Percentiles rank a stretch among this genome's conserved stretches.
phyloP scores from a whole-genome alignment of 106 monocot species.

The Acanthochlamys bracteata region DNA sequence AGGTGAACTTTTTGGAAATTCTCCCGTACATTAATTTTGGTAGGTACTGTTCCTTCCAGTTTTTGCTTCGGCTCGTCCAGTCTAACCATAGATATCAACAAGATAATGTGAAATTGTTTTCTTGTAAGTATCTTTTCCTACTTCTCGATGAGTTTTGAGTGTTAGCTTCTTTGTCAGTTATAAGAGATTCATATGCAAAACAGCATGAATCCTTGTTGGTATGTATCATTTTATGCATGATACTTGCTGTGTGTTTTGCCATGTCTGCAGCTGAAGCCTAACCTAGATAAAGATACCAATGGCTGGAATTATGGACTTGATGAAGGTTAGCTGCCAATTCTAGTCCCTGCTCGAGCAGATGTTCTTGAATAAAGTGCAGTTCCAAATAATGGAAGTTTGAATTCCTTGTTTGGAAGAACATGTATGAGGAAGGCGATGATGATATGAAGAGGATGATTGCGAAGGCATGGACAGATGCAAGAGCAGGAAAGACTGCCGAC shows the following conservation, averaged over 20 bases:
- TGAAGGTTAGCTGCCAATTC: constrained; percentile 44
- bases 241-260: background rate
- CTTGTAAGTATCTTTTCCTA: too few relatives aligned
- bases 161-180: too few relatives aligned
- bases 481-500: constrained; percentile 68
- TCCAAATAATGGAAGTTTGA: background rate
- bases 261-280: constrained; percentile 61
- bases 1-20: too few relatives aligned
- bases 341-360: background rate
- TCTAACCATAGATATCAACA: too few relatives aligned
- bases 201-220: too few relatives aligned
- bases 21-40: too few relatives aligned
- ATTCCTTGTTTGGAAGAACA: constrained; percentile 43
- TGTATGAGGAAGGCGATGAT: constrained; percentile 94
- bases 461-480: constrained; percentile 84
- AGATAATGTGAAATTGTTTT: too few relatives aligned
- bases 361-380: background rate
- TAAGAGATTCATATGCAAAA: too few relatives aligned
- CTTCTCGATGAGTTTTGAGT: too few relatives aligned
- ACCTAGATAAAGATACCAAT: constrained; percentile 70
- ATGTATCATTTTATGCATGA: background rate
- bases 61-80: too few relatives aligned
- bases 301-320: constrained; percentile 90
- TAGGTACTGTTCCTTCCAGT: too few relatives aligned
- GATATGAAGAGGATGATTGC: constrained; percentile 91